Base-by-base conservation (phyloP, 2,329 filamentous ascomycete genomes). In the Aspergillus aculeatinus region DNA sequence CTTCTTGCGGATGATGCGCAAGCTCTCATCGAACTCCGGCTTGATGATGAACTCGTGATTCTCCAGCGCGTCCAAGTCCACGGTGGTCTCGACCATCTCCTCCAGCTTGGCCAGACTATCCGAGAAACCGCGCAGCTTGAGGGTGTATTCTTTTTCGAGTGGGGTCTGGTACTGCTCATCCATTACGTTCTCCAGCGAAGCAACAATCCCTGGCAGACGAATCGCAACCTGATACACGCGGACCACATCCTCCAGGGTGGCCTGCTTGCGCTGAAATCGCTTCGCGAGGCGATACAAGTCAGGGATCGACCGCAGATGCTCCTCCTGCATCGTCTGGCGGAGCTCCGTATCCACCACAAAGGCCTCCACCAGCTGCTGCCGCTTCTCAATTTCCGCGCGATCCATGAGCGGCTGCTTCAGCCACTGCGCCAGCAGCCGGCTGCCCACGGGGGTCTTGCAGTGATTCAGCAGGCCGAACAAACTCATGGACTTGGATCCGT, bases 41-140 rank as follows among this genome's bases (percentile, higher is more conserved):
- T 98, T 99, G 83, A 99, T 99, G 69, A 97, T 94, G 78, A 96
- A 99, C 73, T 99, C 95, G 72, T 99, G 95, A 66, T 95, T 92
- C 70, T 99, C 94, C 11, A 99, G 85, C 2, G 95, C 95, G 60
- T 96, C 91, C 0, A 99, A 85, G 71, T 99, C 95, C 14, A 99
- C 93, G 0, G 96, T 99, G 1, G 95, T 96, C 79, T 99, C 95
- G 0, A 99, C 95, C 92, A 99, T 97, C 73, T 99, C 95, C 71
- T 94, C 91, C 11, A 99, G 82, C 72, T 92, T 96, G 27, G 85
- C 88, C 54, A 99, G 83, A 70, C 88, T 91, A 70, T 92, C 87
- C 5, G 88, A 90, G 61, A 91, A 85, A 61, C 90, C 86, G 52
- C 85, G 86, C 44, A 99, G 80, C 73, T 96, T 96, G 27, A 85